Conservation (phyloP, 1,284 basidiomycete genomes). For the Ceratorhiza oryzae-sativae region DNA sequence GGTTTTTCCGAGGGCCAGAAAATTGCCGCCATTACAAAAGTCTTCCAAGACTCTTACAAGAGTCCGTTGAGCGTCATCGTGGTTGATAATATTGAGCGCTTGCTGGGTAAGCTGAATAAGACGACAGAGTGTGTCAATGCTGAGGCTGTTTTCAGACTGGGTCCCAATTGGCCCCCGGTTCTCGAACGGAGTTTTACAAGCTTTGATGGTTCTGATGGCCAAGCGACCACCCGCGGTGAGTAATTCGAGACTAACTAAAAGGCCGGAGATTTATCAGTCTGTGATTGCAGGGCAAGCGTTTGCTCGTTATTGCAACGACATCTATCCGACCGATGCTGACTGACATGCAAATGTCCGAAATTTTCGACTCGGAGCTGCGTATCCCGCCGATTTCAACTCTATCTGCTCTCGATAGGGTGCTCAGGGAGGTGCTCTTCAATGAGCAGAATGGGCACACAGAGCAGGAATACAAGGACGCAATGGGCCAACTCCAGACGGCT, state of each 20-base stretch:
- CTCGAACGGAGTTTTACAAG: constrained; percentile 93
- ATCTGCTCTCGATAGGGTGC: constrained; percentile 74
- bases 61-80: constrained; percentile 96
- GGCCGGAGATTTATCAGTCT: not conserved
- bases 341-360: constrained; percentile 88
- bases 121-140: not conserved
- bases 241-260: constrained; percentile 3
- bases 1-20: constrained; percentile 92
- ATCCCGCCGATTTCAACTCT: constrained; percentile 85
- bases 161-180: constrained; percentile 98
- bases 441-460: constrained; percentile 64
- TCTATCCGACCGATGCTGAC: constrained; percentile 86
- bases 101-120: constrained; percentile 68
- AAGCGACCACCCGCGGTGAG: constrained; percentile 91
- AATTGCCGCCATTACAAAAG: constrained; percentile 90
- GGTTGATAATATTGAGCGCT: constrained; percentile 91
- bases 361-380: constrained; percentile 88
- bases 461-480: too few relatives aligned
- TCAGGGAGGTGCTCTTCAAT: constrained; percentile 86
- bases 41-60: constrained; percentile 97
- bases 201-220: constrained; percentile 87
- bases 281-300: constrained; percentile 74
- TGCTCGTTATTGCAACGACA: constrained; percentile 92
- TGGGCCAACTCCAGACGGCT: constrained; percentile 75
- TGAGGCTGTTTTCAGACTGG: constrained; percentile 71